Conservation (phyloP, 2,329 filamentous ascomycete species). For the Cladophialophora carrionii region DNA sequence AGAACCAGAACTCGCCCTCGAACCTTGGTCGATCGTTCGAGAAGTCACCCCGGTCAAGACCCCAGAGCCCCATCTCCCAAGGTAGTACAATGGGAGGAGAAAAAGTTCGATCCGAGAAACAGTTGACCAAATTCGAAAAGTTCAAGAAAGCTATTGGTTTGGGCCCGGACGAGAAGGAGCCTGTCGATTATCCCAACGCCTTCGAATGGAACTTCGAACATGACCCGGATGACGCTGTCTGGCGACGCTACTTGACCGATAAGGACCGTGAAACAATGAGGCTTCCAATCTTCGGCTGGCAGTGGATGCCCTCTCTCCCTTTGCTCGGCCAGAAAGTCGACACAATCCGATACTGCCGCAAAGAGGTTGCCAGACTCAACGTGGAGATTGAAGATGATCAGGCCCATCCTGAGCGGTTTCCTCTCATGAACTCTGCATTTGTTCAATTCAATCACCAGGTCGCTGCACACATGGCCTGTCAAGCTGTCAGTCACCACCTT, state of each 20-base stretch:
- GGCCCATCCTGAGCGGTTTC: constrained; percentile 79
- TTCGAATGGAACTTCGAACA: constrained; percentile 66
- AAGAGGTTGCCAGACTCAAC: constrained; percentile 83
- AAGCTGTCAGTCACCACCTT: constrained; percentile 85
- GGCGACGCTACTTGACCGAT: constrained; percentile 79
- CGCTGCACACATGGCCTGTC: constrained; percentile 96
- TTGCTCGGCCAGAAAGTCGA: constrained; percentile 88
- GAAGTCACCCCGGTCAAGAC: constrained; percentile 4
- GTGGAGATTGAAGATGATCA: constrained; percentile 91
- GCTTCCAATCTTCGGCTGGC: constrained; percentile 63
- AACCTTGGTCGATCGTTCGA: constrained; percentile 19
- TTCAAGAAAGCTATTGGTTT: constrained; percentile 34
- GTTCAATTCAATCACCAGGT: constrained; percentile 99
- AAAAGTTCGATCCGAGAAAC: constrained; percentile 24
- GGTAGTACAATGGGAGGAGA: constrained; percentile 34
- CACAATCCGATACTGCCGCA: constrained; percentile 87
- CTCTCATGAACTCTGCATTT: constrained; percentile 93
- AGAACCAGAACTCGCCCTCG: background rate
- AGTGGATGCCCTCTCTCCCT: constrained; percentile 78
- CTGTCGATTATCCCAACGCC: constrained; percentile 62
- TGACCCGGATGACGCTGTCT: constrained; percentile 68
- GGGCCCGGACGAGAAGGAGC: constrained; percentile 33
- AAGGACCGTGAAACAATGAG: constrained; percentile 85
- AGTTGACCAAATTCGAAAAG: constrained; percentile 29
- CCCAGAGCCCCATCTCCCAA: constrained; percentile 31